Percentiles rank a stretch among this genome's conserved stretches.
Evolutionary conservation across 768 basidiomycete genomes (phyloP).

Genomic region (Wakefieldia striispora): DNA sequence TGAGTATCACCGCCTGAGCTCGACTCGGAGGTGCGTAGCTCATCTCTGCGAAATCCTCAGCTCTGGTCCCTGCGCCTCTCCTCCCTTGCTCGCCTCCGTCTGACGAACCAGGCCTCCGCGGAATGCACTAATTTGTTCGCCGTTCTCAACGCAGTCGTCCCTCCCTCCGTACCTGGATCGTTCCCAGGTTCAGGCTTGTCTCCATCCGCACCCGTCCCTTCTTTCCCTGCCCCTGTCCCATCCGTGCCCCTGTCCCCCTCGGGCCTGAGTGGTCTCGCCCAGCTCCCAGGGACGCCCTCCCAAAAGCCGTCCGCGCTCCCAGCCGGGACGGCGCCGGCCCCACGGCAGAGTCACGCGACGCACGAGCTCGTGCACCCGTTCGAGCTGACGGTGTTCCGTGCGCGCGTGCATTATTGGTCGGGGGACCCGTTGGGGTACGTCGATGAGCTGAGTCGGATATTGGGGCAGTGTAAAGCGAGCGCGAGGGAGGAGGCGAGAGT

Average conservation of each 20-base stretch:
- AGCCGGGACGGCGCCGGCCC: conserved; percentile 21
- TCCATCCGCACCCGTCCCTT: conserved; percentile 27
- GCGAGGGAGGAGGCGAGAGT: conserved; percentile 35
- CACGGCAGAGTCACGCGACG: background rate
- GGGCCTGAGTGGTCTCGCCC: conserved; percentile 14
- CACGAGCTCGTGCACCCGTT: conserved; percentile 36
- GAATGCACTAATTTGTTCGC: conserved; percentile 80
- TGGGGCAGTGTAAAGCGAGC: conserved; percentile 57
- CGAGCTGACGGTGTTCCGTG: conserved; percentile 64
- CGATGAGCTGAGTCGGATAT: conserved; percentile 64
- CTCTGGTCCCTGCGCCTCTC: conserved; percentile 84
- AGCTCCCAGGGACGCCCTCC: conserved; percentile 25
- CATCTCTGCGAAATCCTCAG: conserved; percentile 35
- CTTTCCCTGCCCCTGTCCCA: conserved; percentile 25
- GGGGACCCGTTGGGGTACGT: conserved; percentile 79
- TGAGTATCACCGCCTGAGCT: conserved; percentile 35
- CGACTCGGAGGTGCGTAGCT: background rate
- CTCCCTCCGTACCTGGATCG: conserved; percentile 49
- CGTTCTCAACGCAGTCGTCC: conserved; percentile 59
- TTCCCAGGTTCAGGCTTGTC: conserved; percentile 39
- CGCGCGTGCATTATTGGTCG: conserved; percentile 77
- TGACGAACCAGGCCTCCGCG: conserved; percentile 84
- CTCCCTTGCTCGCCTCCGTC: conserved; percentile 72
- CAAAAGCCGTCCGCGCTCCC: conserved; percentile 15
- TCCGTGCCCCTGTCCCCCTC: conserved; percentile 21